Evolutionary conservation across 495 filamentous ascomycete species (phyloP), one percentile per base, ranked within the genome.

Genomic region (Elaphomyces granulatus): DNA sequence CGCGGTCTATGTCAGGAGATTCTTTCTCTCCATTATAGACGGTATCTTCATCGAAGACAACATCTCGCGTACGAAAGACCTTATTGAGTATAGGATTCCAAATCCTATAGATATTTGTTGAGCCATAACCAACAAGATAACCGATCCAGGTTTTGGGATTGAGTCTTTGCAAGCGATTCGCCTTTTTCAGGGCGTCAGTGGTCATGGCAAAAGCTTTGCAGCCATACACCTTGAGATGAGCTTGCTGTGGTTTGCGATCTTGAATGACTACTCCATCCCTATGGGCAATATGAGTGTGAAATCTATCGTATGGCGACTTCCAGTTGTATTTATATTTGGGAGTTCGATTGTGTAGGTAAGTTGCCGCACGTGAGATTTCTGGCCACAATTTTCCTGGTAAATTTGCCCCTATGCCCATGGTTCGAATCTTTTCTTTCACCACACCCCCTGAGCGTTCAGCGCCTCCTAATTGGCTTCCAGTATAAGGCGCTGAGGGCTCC

Each of bases 71-170:
- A 10, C 28, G 21, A n/a, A 41, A 17, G 4, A 34, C 32, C 38
- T 31, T 32, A 20, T 28, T 15, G 21, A 31, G 31, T 1, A 10
- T 8, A 10, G 49, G 49, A 19, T 42, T 50, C 53, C 47, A 58
- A 26, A 58, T 49, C 12, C 46, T 32, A 41, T 46, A 58, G 15
- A 54, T 48, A 37, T 58, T 55, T 9, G 54, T 47, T 3, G 50
- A 58, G 17, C 45, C 37, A 43, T 55, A 58, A 12, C 47, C 54
- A 1, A 55, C 43, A 8, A 58, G 43, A 40, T 53, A 58, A 2
- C 53, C 50, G 16, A 58, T 43, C 42, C 45, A 46, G 0, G 54
- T 50, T 35, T 42, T 46, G 14, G 50, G 50, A 7, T 46, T 33
- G n/a, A 55, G 38, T 16, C 43, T 40, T 36, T 47, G 4, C 3